Evolutionary conservation across 176 grass and related monocot genomes (phyloP).

Genomic region (Areca catechu): DNA sequence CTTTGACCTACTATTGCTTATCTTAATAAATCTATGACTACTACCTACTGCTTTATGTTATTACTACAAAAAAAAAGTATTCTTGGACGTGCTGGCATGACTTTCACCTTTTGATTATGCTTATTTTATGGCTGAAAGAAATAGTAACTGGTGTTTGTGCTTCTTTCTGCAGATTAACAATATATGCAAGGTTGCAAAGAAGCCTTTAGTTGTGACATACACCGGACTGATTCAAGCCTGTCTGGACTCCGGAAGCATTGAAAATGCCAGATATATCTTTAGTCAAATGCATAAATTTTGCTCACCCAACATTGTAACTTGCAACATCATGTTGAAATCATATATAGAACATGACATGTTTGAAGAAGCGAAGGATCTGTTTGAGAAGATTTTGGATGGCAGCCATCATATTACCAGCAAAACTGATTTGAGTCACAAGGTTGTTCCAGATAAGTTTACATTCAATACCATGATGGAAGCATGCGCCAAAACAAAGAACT

Average conservation of each 20-base stretch:
- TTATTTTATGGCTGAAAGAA: too few species aligned
- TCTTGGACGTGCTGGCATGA: too few species aligned
- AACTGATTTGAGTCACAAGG: constrained; percentile 29
- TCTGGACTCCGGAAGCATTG: constrained; percentile 62
- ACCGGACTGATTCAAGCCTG: constrained; percentile 88
- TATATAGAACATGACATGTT: constrained; percentile 61
- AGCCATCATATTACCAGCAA: constrained; percentile 30
- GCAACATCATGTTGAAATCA: constrained; percentile 84
- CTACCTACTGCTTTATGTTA: too few species aligned
- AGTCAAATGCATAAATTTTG: constrained; percentile 76
- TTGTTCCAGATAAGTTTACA: constrained; percentile 78
- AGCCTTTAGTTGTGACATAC: constrained; percentile 92
- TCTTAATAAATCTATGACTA: too few species aligned
- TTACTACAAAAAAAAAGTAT: too few species aligned
- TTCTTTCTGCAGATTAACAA: constrained; percentile 62
- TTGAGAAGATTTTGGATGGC: constrained; percentile 55
- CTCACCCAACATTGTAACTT: constrained; percentile 70
- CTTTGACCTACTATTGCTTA: too few species aligned
- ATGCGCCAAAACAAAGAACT: constrained; percentile 54
- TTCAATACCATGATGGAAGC: constrained; percentile 92
- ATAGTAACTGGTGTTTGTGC: too few species aligned
- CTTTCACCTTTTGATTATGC: too few species aligned
- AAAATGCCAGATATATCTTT: constrained; percentile 82
- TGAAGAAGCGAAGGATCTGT: constrained; percentile 57
- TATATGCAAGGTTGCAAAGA: constrained; percentile 97